phyloP scores from a whole-genome alignment of 495 filamentous ascomycete species.

The Penicillium riverlandense region DNA sequence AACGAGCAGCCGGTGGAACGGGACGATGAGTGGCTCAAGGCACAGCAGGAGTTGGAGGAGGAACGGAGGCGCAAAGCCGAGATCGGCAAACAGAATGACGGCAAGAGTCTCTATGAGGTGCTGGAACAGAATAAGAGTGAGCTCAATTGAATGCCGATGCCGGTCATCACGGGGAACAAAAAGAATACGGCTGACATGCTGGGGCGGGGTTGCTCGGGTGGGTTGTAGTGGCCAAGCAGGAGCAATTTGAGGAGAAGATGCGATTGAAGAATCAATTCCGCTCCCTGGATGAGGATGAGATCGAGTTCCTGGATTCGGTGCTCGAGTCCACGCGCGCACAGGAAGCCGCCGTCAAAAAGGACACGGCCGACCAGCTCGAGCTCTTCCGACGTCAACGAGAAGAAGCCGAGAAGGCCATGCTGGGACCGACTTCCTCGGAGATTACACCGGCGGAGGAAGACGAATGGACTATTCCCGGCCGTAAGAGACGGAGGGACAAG shows the following conservation, averaged over 20 bases:
- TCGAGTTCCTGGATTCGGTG: conserved; percentile 82
- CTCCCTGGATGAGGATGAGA: conserved; percentile 85
- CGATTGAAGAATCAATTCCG: conserved; percentile 91
- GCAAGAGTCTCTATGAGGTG: conserved; percentile 76
- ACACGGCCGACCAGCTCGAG: conserved; percentile 67
- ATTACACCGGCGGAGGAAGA: conserved; percentile 34
- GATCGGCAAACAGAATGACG: conserved; percentile 47
- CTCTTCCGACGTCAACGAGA: conserved; percentile 63
- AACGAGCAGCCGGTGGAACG: conserved; percentile 54
- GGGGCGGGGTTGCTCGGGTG: conserved; percentile 23
- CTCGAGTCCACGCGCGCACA: conserved; percentile 59
- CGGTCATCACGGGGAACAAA: neutral
- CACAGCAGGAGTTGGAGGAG: conserved; percentile 70
- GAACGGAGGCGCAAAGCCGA: conserved; percentile 53
- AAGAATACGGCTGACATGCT: conserved; percentile 23
- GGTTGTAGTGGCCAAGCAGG: conserved; percentile 77
- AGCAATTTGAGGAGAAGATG: conserved; percentile 87
- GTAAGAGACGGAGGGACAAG: conserved; percentile 54
- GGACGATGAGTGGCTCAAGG: conserved; percentile 69
- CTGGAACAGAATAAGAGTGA: conserved; percentile 92
- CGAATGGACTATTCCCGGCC: conserved; percentile 46
- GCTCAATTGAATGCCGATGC: conserved; percentile 10
- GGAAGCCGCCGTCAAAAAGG: conserved; percentile 65
- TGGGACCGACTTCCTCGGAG: conserved; percentile 30
- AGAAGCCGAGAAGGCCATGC: conserved; percentile 49